These are phyloP conservation scores for Dryadomyces quercus-mongolicae DNA, from an alignment of 2,329 filamentous ascomycete genomes.

Conservation along the genomic window DNA sequence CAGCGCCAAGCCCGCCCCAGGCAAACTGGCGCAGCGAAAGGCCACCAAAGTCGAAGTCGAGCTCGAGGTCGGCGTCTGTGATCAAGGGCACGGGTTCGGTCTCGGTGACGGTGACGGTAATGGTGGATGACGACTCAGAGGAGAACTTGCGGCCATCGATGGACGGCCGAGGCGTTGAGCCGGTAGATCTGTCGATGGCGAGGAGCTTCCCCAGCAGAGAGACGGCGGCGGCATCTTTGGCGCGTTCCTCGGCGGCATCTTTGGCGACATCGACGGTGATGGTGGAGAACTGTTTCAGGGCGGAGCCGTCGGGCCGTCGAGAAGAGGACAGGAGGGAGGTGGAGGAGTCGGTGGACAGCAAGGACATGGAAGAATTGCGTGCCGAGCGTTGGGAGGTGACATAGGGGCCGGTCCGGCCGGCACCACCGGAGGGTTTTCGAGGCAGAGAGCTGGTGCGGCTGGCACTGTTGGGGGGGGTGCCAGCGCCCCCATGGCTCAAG, in stretches of 20 bases:
- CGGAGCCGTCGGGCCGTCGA: conserved; percentile 54
- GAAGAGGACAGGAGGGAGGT: conserved; percentile 58
- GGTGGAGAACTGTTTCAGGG: conserved; percentile 47
- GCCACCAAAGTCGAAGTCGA: conserved; percentile 66
- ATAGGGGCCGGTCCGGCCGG: conserved; percentile 49
- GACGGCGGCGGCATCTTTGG: conserved; percentile 54
- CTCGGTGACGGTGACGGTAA: not conserved
- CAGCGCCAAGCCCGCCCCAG: conserved; percentile 39
- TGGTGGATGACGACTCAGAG: not conserved
- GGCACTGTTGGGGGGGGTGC: conserved; percentile 47
- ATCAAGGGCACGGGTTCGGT: conserved; percentile 14
- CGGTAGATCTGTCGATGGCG: conserved; percentile 8
- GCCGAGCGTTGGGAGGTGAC: conserved; percentile 57
- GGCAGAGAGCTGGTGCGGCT: conserved; percentile 60
- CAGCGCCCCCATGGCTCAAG: conserved; percentile 51
- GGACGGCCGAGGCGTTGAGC: not conserved
- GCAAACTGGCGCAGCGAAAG: conserved; percentile 49
- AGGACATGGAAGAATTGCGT: conserved; percentile 65
- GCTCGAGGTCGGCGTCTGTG: conserved; percentile 41
- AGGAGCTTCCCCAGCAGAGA: conserved; percentile 49
- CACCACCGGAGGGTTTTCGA: conserved; percentile 53
- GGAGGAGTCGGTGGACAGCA: conserved; percentile 66
- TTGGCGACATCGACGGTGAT: conserved; percentile 13
- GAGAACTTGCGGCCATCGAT: not conserved
- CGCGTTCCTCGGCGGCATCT: conserved; percentile 17